Percentiles rank a stretch among this genome's conserved stretches.
Conservation (phyloP, 441 rosid species). For the Arabidopsis lyrata region DNA sequence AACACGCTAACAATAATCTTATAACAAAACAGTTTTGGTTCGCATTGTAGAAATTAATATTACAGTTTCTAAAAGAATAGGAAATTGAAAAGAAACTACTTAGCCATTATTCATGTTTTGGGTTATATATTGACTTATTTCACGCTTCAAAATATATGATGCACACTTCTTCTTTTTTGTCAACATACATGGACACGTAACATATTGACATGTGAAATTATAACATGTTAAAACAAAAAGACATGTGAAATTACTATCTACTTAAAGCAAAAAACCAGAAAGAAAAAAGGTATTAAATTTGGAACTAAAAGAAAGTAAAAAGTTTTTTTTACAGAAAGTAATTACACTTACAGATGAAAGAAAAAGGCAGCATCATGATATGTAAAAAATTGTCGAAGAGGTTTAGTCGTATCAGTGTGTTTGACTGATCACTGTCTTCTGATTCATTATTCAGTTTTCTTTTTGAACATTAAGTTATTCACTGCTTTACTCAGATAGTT, state of each 20-base stretch:
- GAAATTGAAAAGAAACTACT: no score
- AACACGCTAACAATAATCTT: no score
- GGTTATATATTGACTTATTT: no score
- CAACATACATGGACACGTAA: neutral
- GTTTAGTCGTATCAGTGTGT: slow-evolving; percentile 41
- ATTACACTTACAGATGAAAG: slow-evolving; percentile 36
- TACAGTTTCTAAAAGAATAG: no score
- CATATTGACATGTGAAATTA: neutral
- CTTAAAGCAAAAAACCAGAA: neutral
- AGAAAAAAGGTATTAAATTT: neutral
- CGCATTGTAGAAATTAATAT: no score
- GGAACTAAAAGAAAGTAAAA: slow-evolving; percentile 35
- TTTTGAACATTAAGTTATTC: neutral
- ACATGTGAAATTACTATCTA: neutral
- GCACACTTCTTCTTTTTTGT: neutral
- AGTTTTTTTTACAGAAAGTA: slow-evolving; percentile 35
- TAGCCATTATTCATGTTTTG: no score
- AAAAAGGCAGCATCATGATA: slow-evolving; percentile 26
- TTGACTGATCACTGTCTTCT: slow-evolving; percentile 42
- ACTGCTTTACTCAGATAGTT: slow-evolving; percentile 17
- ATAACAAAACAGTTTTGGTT: no score
- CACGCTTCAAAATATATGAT: neutral
- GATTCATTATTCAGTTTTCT: neutral
- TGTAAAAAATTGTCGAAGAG: slow-evolving; percentile 23
- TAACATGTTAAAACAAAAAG: neutral